phyloP scores from a whole-genome alignment of 2,329 filamentous ascomycete genomes.

The Chaetothyriales sp. region DNA sequence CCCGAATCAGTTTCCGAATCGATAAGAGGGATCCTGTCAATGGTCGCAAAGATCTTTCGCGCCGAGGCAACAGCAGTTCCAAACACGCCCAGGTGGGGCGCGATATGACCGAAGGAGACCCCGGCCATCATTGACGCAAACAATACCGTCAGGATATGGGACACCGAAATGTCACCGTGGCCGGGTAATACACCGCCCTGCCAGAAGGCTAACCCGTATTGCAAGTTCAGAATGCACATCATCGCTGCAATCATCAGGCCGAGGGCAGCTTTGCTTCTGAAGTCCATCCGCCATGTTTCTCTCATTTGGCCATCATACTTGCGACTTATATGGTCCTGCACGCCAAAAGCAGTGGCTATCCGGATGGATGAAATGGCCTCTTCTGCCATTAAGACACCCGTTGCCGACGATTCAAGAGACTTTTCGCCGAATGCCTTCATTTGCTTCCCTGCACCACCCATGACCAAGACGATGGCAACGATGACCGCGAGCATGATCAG shows the following conservation, averaged over 20 bases:
- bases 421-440: constrained; percentile 41
- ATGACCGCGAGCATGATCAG: constrained; percentile 34
- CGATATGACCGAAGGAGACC: constrained; percentile 5
- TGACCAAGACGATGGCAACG: constrained; percentile 26
- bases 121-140: too few relatives aligned
- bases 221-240: constrained; percentile 71
- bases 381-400: constrained; percentile 32
- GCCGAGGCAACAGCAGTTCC: too few relatives aligned
- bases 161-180: constrained; percentile 42
- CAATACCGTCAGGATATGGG: too few relatives aligned
- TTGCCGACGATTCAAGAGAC: constrained; percentile 56
- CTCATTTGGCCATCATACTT: constrained; percentile 31
- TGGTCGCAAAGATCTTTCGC: background rate
- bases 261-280: constrained; percentile 38
- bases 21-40: background rate
- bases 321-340: constrained; percentile 27
- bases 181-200: constrained; percentile 20
- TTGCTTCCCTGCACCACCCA: constrained; percentile 12
- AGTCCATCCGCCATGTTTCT: constrained; percentile 29
- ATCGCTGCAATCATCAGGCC: constrained; percentile 54
- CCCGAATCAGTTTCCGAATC: background rate
- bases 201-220: constrained; percentile 53
- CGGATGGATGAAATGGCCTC: constrained; percentile 37
- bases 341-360: constrained; percentile 36
- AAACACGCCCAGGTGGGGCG: constrained; percentile 9